Base-by-base conservation (phyloP, 2,329 filamentous ascomycete genomes). In the Polytolypa hystricis region DNA sequence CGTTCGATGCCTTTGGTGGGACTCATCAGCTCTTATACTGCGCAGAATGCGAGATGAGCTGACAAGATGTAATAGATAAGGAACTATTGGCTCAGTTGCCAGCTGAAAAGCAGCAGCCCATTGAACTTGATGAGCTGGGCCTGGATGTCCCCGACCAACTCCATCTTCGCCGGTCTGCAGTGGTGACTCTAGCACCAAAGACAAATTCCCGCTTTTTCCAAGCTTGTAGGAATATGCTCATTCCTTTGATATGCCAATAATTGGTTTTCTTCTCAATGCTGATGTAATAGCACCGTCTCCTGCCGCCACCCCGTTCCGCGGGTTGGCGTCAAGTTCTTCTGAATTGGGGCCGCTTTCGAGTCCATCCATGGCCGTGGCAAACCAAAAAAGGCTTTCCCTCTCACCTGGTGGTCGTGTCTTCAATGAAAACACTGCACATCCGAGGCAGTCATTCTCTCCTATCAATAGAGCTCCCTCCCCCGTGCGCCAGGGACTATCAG, bases 1-100 rank as follows among this genome's bases (percentile, higher is more conserved):
- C 53, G 5, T 53, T 70, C 9, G 67, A 73, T 54, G 60, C 60
- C 3, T 73, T 71, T 45, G 68, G 70, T 73, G 16, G 16, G n/a
- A 7, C 9, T 19, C 18, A n/a, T n/a, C n/a, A 26, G 42, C 20
- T 9, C 3, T 15, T 12, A n/a, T 4, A 10, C 7, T 8, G 15
- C 11, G 25, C 12, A 39, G 40, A 23, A 45, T 34, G 3, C 4
- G 6, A 21, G 7, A n/a, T n/a, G 5, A 21, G 3, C 6, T 10
- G 4, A 6, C 12, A 18, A 6, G 15, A 16, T 20, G 12, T 12
- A n/a, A n/a, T 31, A 64, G 61, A 64, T 31, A 47, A 58, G 14
- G 59, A 61, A 29, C 35, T 64, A 12, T 45, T 64, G 12, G 55
- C 58, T 11, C 57, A 58, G 21, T 41, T 54, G 9, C 40, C 50